Evolutionary conservation across 176 grass and related monocot genomes (phyloP), one percentile per base, ranked within the genome.

Genomic region (Carex pumila): DNA sequence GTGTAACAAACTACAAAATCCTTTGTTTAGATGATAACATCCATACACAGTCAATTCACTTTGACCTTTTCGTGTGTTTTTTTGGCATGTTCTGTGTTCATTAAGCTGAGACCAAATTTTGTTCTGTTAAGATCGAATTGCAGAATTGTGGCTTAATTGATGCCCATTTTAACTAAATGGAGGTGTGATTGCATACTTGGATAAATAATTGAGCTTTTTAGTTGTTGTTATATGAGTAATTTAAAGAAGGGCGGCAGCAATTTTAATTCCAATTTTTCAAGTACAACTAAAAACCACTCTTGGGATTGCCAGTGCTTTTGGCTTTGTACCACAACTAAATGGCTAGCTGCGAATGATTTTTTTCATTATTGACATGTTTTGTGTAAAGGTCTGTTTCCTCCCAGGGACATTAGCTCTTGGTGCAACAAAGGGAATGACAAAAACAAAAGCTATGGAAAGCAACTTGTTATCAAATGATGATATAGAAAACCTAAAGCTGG

Each of bases 401-500:
- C 96, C 95, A 50, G 96, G 96, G 61, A 91, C 91, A 73, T 91
- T 98, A 81, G 96, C 95, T 77, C 89, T 98, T 19, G 91, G 96
- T 83, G 91, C 96, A 79, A 98, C 96, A 70, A 98, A 93, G 87
- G 95, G 96, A 90, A 85, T 92, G 52, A 92, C 96, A 65, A 98
- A 91, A 88, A 92, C 90, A 77, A 90, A 89, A 55, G 96, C 96
- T 64, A 83, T 91, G 58, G 91, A 95, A 85, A 89, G 56, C 86
- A 91, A 90, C 34, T 91, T 91, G 57, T 62, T 95, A 79, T 91
- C 88, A 75, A 32, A 82, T 3, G 96, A 98, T 69, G 96, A 98
- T 82, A 80, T 79, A 17, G 92, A 98, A 91, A 98, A 98, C 88
- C 85, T 98, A 29, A 90, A 93, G 85, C 89, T 98, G 72, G 96